Percentiles rank a stretch among this genome's conserved stretches.
Conservation (phyloP, 345 rosid species). For the Euphorbia tirucalli region DNA sequence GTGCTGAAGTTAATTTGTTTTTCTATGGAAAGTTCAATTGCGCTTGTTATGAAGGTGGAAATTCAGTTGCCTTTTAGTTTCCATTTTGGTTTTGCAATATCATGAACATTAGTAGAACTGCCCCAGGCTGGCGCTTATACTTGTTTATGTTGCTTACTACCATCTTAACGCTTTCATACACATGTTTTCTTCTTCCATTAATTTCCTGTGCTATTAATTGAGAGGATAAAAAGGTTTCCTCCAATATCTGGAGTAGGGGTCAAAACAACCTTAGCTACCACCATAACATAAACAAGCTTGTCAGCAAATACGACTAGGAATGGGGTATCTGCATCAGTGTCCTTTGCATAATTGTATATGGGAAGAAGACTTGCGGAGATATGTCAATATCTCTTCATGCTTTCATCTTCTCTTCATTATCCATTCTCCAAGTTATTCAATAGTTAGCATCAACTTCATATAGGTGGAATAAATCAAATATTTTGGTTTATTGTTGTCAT, state of each 20-base stretch:
- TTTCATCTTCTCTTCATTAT: not conserved
- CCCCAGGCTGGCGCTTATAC: not conserved
- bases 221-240: not conserved
- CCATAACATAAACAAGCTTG: not conserved
- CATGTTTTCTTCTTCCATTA: not conserved
- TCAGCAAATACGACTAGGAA: not conserved
- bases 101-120: not conserved
- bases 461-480: no score
- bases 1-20: not conserved
- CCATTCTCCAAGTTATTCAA: not conserved
- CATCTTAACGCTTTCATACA: not conserved
- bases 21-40: not conserved
- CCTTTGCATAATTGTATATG: not conserved
- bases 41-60: not conserved
- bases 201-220: not conserved
- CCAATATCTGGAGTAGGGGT: not conserved
- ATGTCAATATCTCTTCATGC: not conserved
- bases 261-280: not conserved
- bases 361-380: not conserved
- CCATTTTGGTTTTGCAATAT: not conserved
- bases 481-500: not conserved
- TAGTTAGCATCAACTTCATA: not conserved
- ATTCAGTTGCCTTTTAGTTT: not conserved
- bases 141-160: not conserved
- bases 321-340: not conserved